phyloP scores from a whole-genome alignment of 1,284 basidiomycete species.

The Kwoniella shivajii region DNA sequence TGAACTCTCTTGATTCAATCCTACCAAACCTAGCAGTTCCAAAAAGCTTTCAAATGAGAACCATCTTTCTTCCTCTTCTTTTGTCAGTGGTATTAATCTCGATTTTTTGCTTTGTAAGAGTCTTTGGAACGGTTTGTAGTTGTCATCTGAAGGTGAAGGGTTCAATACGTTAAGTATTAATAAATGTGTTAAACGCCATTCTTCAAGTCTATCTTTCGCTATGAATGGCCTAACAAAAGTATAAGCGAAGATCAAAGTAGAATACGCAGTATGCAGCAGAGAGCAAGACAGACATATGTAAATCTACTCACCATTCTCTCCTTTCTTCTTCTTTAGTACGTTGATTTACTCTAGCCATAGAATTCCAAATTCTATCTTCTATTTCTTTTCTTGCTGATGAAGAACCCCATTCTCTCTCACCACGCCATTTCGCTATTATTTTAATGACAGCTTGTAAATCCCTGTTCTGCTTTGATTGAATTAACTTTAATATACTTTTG shows the following conservation, averaged over 20 bases:
- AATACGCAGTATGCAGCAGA: no score
- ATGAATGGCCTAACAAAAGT: conserved; percentile 31
- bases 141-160: conserved; percentile 19
- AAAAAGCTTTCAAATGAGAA: conserved; percentile 76
- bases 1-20: conserved; percentile 80
- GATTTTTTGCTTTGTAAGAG: conserved; percentile 58
- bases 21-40: conserved; percentile 75
- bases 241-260: background rate
- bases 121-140: conserved; percentile 25
- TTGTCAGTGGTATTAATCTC: conserved; percentile 58
- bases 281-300: no score
- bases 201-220: conserved; percentile 60
- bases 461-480: conserved; percentile 67
- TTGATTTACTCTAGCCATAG: conserved; percentile 47
- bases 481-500: conserved; percentile 63
- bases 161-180: conserved; percentile 57
- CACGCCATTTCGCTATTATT: conserved; percentile 65
- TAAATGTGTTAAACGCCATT: conserved; percentile 66
- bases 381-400: conserved; percentile 56
- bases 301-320: conserved; percentile 44
- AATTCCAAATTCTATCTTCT: conserved; percentile 39
- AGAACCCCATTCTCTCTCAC: conserved; percentile 61
- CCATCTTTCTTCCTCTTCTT: conserved; percentile 62
- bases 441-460: conserved; percentile 71
- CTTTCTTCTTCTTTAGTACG: conserved; percentile 42